Base-by-base conservation (phyloP, 176 grass and related monocot species). In the Thalia dealbata region DNA sequence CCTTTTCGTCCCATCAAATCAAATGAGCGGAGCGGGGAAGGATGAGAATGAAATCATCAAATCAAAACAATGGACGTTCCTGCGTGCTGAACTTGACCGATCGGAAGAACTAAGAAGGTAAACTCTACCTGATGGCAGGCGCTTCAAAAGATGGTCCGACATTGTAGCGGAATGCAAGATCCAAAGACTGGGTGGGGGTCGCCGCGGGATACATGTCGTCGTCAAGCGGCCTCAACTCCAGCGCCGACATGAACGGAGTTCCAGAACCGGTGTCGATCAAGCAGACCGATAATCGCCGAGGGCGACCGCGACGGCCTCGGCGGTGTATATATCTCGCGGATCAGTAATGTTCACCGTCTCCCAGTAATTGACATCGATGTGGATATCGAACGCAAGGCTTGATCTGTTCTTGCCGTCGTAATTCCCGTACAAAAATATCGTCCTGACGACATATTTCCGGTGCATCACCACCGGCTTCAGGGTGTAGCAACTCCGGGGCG, bases 191-290 rank as follows among this genome's bases (percentile, higher is more conserved):
- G 32, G 13, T 35, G 23, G 73, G 41, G 52, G 71, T 82, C 13
- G 43, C 52, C 10, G 45, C 25, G 10, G 60, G 54, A 74, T 86
- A 81, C 16, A 81, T 14, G 30, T 32, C 60, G 2, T 43, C 58
- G 29, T 76, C 58, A 3, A 84, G 19, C 18, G 25, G 82, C 54
- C 82, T 80, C 72, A 84, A 42, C 61, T 85, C 82, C n/a, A 85
- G 25, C 10, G 42, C 72, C 10, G 82, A 85, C 41, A 85, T 77
- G 25, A 85, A 80, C 1, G 82, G 78, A 67, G 44, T 85, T 14
- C 72, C 77, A 4, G 2, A 25, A 10, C 59, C 61, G 18, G 63
- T 86, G 19, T 78, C 61, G 18, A 74, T 52, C 42, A 86, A 42
- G n/a, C 83, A 86, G 74, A 86, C 69, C 0, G 71, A 79, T 26